Base-by-base conservation (phyloP, 1,284 basidiomycete species). In the Mycosarcoma maydis region DNA sequence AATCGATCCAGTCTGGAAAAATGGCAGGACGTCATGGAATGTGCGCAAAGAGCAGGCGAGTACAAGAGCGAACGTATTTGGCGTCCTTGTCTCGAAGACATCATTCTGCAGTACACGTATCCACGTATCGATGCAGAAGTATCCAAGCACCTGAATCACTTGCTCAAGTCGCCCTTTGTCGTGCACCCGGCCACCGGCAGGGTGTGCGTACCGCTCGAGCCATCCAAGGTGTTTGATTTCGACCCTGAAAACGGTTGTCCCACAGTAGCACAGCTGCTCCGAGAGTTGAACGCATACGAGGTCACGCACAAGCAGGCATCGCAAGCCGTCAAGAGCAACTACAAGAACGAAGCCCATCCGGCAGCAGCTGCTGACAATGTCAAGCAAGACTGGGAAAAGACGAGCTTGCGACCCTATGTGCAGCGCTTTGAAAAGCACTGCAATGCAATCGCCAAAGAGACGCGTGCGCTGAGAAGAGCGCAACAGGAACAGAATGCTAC, bases 101-200 rank as follows among this genome's bases (percentile, higher is more conserved):
- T 98, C 55, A 86, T 96, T 55, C 85, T 99, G 13, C 91, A 94
- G 80, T 98, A 97, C 83, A 95, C 92, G 0, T 98, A 98, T 82
- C 95, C 96, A 3, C 89, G 95, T 16, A 88, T 99, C 62, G 95
- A 99, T 82, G 90, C 92, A 6, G 95, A 98, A 82, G 95, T 99
- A 14, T 94, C 94, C 2, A 96, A 98, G 80, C 92, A 95, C 78
- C 87, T 94, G 55, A 98, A 98, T 84, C 96, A 99, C 84, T 87
- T 99, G 85, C 88, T 99, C 64, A 99, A 99, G 83, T 90, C 92
- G 23, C 96, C 96, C 0, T 98, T 99, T 83, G 96, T 94, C 80
- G 86, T 98, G 0, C 95, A 99, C 83, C 95, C 96, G 0, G 92
- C 92, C 64, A 98, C 96, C 2, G 94, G 94, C 1, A 88, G 94